Conservation (phyloP, 805 yeast species). For the Wickerhamiella vanderwaltii region DNA sequence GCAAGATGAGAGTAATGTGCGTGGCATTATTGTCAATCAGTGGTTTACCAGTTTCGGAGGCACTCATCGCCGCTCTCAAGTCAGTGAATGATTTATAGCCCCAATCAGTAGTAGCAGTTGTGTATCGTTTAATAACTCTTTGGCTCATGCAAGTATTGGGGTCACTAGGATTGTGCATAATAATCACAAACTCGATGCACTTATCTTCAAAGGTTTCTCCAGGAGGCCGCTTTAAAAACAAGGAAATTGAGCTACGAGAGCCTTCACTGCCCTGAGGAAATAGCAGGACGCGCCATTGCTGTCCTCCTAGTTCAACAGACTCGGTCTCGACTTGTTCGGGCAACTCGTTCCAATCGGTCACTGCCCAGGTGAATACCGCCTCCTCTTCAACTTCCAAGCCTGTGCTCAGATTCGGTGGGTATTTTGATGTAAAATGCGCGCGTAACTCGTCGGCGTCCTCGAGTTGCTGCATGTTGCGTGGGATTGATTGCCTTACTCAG, state of each 20-base stretch:
- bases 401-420: not conserved
- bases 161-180: conserved; percentile 68
- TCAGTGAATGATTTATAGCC: conserved; percentile 78
- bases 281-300: conserved; percentile 42
- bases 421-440: not conserved
- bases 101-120: conserved; percentile 77
- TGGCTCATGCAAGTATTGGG: conserved; percentile 48
- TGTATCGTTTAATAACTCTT: conserved; percentile 69
- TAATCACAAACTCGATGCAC: conserved; percentile 85
- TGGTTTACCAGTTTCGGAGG: conserved; percentile 21
- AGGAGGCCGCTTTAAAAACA: conserved; percentile 47
- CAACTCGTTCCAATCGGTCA: conserved; percentile 30
- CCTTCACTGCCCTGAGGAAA: conserved; percentile 58
- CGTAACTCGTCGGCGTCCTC: not conserved
- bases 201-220: conserved; percentile 25
- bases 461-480: conserved; percentile 1
- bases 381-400: conserved; percentile 19
- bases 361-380: conserved; percentile 26
- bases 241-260: conserved; percentile 37
- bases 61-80: conserved; percentile 32
- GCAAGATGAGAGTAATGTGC: conserved; percentile 64
- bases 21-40: conserved; percentile 43
- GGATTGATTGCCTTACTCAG: too few species aligned
- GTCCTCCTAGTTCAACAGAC: conserved; percentile 24
- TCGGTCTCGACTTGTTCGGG: conserved; percentile 27